phyloP scores from a whole-genome alignment of 257 asterid genomes.

The Solanum tarapatanum region DNA sequence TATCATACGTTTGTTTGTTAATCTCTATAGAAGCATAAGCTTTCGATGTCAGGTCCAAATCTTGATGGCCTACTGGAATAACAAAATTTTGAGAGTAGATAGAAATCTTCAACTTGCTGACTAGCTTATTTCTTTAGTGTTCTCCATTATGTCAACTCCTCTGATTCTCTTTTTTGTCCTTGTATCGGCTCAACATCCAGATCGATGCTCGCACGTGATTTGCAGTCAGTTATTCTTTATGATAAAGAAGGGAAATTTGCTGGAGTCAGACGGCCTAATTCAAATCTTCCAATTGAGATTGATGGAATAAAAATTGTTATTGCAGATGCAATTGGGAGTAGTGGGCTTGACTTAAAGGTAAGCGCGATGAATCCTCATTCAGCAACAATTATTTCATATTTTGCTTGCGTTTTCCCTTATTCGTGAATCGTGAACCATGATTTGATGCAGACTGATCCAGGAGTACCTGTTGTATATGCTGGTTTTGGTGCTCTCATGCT shows the following conservation, averaged over 20 bases:
- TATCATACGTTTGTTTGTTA: neutral
- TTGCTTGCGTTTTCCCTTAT: neutral
- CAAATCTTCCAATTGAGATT: constrained; percentile 77
- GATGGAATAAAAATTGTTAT: constrained; percentile 56
- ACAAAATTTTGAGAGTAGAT: neutral
- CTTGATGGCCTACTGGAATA: neutral
- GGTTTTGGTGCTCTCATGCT: constrained; percentile 97
- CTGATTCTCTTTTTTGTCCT: neutral
- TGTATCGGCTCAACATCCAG: constrained; percentile 16
- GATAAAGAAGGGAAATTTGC: constrained; percentile 84
- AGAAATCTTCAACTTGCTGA: neutral
- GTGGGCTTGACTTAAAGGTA: constrained; percentile 93
- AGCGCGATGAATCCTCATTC: neutral
- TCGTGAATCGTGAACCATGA: neutral
- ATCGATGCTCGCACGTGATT: constrained; percentile 92
- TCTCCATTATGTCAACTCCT: neutral
- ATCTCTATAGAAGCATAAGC: neutral
- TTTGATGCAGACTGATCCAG: constrained; percentile 44
- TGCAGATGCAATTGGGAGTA: constrained; percentile 72
- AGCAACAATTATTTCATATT: neutral
- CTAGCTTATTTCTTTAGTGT: neutral
- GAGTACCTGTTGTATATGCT: constrained; percentile 84
- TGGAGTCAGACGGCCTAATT: constrained; percentile 81
- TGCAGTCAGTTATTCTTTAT: constrained; percentile 74
- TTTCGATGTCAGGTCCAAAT: neutral